These are phyloP conservation scores for Amanita fuliginea DNA, from an alignment of 768 basidiomycete genomes.

Conservation along the genomic window DNA sequence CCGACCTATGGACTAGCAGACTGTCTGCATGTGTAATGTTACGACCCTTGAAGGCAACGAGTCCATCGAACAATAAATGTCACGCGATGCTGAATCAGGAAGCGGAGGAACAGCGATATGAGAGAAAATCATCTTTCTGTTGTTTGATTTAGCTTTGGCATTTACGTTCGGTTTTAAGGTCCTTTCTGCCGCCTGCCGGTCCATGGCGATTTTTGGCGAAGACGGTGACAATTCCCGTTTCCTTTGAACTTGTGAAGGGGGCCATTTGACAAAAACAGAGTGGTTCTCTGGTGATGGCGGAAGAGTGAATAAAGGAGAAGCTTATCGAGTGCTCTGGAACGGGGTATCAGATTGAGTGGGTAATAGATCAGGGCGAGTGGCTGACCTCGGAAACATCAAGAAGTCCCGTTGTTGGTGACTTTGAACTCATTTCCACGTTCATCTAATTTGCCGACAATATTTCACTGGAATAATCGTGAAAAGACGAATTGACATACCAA, in stretches of 20 bases:
- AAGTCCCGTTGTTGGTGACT: not conserved
- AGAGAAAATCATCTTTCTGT: slow-evolving; percentile 9
- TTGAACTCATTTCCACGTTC: slow-evolving; percentile 4
- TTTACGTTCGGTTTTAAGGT: not conserved
- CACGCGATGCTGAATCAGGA: slow-evolving; percentile 4
- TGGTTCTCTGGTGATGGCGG: slow-evolving; percentile 5
- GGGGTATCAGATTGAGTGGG: slow-evolving; percentile 2
- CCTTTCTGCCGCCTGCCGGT: not conserved
- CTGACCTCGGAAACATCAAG: not conserved
- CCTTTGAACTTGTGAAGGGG: not conserved
- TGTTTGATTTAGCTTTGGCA: not conserved
- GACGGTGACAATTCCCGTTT: not conserved
- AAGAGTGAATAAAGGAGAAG: slow-evolving; percentile 11
- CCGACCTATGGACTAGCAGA: too few species aligned
- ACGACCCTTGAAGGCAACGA: not conserved
- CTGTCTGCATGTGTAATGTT: too few species aligned
- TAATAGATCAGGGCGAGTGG: not conserved
- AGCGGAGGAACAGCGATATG: slow-evolving; percentile 17
- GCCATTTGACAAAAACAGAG: too few species aligned
- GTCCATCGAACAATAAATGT: slow-evolving; percentile 10
- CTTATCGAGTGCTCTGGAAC: not conserved
- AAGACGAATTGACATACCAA: slow-evolving; percentile 7
- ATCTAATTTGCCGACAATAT: not conserved
- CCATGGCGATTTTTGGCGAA: not conserved
- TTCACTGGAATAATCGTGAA: not conserved